Base-by-base conservation (phyloP, 345 rosid genomes). In the Sisymbrium irio region DNA sequence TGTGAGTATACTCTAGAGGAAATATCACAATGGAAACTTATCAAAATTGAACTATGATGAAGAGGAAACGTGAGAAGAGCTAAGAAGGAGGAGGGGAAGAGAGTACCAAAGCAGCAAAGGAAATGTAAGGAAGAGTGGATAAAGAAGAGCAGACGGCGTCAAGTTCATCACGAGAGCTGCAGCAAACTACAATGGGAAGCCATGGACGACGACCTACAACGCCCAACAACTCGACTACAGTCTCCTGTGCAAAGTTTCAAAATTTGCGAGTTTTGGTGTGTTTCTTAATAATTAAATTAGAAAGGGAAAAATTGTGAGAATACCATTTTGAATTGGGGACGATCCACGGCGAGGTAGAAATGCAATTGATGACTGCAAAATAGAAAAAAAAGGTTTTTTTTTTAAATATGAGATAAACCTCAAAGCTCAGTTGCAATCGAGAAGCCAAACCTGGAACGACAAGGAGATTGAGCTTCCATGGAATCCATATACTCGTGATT, bases 81-180 rank as follows among this genome's bases (percentile, higher is more conserved):
- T 22, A 35, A 9, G 10, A 60, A 36, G 58, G 67, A 22, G 61
- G 30, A 1, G 61, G 30, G 0, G 62, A 62, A 62, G 53, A 50
- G 44, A 27, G 14, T 86, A 94, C 97, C 88, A 91, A 75, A 70
- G 85, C 72, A 30, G 87, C 67, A 13, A 89, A 79, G 33, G 92
- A 88, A 68, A 93, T 86, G 87, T 53, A 83, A 65, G 93, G 85
- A 78, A 91, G 94, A 41, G 77, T 78, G n/a, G 98, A 80, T 57
- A 91, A 87, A 18, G 88, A 83, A 67, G 87, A 88, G 74, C 86
- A 91, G 61, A 93, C 88, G 11, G 95, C 88, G 58, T 94, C 97
- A 13, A 94, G 97, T 82, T 88, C 96, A 76, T 94, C 98, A 3
- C 97, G 89, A 10, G 96, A 87, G 87, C 85, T 88, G 82, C 98